phyloP scores from a whole-genome alignment of 2,329 filamentous ascomycete genomes.

The Colletotrichum musicola region DNA sequence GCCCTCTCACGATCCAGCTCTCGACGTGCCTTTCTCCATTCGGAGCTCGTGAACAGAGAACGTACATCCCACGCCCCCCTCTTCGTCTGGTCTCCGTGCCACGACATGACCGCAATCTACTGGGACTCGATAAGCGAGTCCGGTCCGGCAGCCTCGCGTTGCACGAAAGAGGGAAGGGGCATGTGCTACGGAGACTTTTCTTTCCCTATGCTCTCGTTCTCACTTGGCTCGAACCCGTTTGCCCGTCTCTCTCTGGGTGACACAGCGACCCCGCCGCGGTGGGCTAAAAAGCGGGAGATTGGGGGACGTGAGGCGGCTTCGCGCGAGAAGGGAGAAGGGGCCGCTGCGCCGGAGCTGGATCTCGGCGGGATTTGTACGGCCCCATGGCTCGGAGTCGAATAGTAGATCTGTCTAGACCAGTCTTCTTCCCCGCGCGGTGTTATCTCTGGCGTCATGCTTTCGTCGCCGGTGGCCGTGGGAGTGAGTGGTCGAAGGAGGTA shows the following conservation, averaged over 20 bases:
- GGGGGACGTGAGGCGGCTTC: background rate
- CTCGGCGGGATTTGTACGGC: background rate
- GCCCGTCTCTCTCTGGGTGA: background rate
- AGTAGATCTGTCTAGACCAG: background rate
- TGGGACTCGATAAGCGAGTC: conserved; percentile 36
- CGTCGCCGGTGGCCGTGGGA: background rate
- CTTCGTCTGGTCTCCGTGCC: background rate
- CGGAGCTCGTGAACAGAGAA: background rate
- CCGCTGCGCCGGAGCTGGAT: background rate
- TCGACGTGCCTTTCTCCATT: background rate
- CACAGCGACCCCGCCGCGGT: background rate
- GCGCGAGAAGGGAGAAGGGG: background rate
- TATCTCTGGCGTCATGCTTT: conserved; percentile 2
- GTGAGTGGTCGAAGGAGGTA: background rate
- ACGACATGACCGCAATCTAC: conserved; percentile 27
- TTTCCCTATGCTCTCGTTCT: background rate
- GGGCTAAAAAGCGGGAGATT: background rate
- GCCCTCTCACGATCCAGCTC: background rate
- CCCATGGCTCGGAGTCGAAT: background rate
- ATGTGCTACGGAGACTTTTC: conserved; percentile 30
- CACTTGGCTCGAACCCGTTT: too few species aligned
- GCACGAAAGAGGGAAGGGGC: conserved; percentile 15
- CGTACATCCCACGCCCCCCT: background rate
- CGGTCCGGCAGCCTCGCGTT: conserved; percentile 13
- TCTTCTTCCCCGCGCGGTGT: background rate